A percentile compares a stretch with the other conserved stretches of the same genome.
phyloP scores from a whole-genome alignment of 352 stramenopile genomes.

The Pythium aphanidermatum region DNA sequence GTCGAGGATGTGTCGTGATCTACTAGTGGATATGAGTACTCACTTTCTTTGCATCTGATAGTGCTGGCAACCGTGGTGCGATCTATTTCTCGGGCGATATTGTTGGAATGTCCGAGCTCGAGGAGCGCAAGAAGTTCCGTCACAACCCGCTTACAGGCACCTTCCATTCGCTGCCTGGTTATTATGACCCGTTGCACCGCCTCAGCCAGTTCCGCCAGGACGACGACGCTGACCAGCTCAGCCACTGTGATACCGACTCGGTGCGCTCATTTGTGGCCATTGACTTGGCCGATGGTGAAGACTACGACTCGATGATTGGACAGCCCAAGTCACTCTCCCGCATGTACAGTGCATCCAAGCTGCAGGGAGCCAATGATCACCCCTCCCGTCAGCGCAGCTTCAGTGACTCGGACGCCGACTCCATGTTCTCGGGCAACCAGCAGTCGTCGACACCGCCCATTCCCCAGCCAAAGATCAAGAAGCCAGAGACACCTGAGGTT shows the following conservation, averaged over 20 bases:
- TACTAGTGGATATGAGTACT: not conserved
- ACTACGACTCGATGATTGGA: constrained; percentile 36
- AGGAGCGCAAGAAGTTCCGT: constrained; percentile 86
- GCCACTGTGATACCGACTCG: constrained; percentile 63
- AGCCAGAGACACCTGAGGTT: too few species aligned
- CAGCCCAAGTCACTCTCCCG: constrained; percentile 55
- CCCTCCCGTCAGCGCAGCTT: constrained; percentile 52
- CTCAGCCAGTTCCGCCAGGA: constrained; percentile 60
- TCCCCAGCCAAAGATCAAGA: too few species aligned
- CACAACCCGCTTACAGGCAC: constrained; percentile 84
- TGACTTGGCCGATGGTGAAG: constrained; percentile 59
- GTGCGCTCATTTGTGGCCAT: constrained; percentile 75
- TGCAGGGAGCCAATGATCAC: constrained; percentile 4
- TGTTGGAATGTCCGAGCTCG: constrained; percentile 81
- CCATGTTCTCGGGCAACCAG: constrained; percentile 43
- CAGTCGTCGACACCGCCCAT: not conserved
- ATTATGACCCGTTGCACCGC: constrained; percentile 82
- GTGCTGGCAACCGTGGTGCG: constrained; percentile 77
- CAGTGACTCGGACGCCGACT: constrained; percentile 75
- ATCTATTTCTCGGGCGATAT: constrained; percentile 88
- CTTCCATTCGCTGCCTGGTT: constrained; percentile 81
- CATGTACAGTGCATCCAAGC: constrained; percentile 66
- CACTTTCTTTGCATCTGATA: constrained; percentile 9
- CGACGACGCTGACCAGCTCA: constrained; percentile 47
- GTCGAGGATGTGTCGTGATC: not conserved